Percentiles rank a stretch among this genome's conserved stretches.
Conservation (phyloP, 2,329 filamentous ascomycete genomes). For the Dactylellina sp. region DNA sequence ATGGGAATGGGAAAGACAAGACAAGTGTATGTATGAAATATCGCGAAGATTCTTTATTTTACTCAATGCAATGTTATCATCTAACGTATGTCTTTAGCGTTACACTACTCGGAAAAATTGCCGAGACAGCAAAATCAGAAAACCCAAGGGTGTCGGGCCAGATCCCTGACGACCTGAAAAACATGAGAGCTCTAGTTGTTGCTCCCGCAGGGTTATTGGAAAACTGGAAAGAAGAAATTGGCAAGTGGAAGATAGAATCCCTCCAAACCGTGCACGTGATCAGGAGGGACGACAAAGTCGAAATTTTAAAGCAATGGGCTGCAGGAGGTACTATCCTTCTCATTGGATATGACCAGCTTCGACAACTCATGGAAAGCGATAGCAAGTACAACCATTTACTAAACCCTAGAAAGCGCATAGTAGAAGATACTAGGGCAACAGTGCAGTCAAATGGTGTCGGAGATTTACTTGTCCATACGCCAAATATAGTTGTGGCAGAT, state of each 20-base stretch:
- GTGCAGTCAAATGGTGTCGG: not conserved
- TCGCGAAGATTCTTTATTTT: not conserved
- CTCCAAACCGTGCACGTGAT: slow-evolving; percentile 65
- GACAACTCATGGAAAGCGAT: slow-evolving; percentile 63
- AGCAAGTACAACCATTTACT: not conserved
- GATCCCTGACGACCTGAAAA: slow-evolving; percentile 74
- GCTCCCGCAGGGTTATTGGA: slow-evolving; percentile 80
- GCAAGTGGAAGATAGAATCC: slow-evolving; percentile 69
- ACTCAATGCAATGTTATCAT: not conserved
- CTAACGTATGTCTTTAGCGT: slow-evolving; percentile 66
- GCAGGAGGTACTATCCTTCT: slow-evolving; percentile 77
- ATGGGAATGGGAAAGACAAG: slow-evolving; percentile 96
- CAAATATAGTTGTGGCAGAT: slow-evolving; percentile 83
- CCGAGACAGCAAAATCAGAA: slow-evolving; percentile 72
- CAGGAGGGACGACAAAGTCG: slow-evolving; percentile 69
- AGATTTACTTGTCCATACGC: slow-evolving; percentile 69
- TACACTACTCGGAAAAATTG: slow-evolving; percentile 80
- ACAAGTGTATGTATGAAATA: slow-evolving; percentile 73
- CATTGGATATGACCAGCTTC: slow-evolving; percentile 78
- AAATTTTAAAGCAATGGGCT: slow-evolving; percentile 72
- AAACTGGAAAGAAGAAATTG: slow-evolving; percentile 85
- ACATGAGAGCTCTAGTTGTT: slow-evolving; percentile 76
- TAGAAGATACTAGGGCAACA: not conserved
- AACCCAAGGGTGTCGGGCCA: slow-evolving; percentile 72
- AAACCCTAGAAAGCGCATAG: not conserved